Conservation (phyloP, 495 filamentous ascomycete species). For the Hypoxylon fuscum region DNA sequence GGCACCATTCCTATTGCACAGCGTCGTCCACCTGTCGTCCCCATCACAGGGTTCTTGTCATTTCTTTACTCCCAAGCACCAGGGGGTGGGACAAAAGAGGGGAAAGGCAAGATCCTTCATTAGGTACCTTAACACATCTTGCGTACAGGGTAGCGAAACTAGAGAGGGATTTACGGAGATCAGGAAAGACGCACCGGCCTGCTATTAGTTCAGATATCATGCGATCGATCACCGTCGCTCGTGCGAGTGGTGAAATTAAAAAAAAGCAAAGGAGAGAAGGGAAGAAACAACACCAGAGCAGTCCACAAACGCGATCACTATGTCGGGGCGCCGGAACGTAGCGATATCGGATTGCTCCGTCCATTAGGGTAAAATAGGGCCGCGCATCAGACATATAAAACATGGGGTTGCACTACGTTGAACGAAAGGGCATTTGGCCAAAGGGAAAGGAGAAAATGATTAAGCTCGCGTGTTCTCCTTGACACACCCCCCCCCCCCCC, state of each 20-base stretch:
- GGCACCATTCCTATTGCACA: constrained; percentile 16
- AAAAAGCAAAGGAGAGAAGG: neutral
- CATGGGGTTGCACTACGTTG: constrained; percentile 38
- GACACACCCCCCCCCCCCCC: too few relatives aligned
- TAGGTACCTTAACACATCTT: constrained; percentile 4
- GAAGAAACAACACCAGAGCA: neutral
- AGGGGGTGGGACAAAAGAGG: constrained; percentile 21
- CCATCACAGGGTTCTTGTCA: constrained; percentile 9
- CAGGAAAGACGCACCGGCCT: constrained; percentile 11
- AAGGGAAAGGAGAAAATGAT: constrained; percentile 1
- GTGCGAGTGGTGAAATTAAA: constrained; percentile 1
- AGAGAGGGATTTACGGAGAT: constrained; percentile 7
- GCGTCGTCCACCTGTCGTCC: constrained; percentile 5
- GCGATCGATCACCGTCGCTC: constrained; percentile 9
- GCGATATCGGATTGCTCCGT: constrained; percentile 34
- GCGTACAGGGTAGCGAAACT: constrained; percentile 8
- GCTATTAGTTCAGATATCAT: constrained; percentile 27
- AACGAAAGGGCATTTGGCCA: neutral
- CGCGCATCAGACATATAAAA: constrained; percentile 37
- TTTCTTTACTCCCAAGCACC: neutral
- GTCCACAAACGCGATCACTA: constrained; percentile 13
- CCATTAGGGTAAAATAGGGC: constrained; percentile 19
- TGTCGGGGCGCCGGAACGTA: constrained; percentile 12
- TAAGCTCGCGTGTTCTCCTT: constrained; percentile 23
- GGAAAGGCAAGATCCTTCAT: neutral